These are phyloP conservation scores for Arbutus unedo DNA, from an alignment of 148 eudicot species.

Conservation along the genomic window DNA sequence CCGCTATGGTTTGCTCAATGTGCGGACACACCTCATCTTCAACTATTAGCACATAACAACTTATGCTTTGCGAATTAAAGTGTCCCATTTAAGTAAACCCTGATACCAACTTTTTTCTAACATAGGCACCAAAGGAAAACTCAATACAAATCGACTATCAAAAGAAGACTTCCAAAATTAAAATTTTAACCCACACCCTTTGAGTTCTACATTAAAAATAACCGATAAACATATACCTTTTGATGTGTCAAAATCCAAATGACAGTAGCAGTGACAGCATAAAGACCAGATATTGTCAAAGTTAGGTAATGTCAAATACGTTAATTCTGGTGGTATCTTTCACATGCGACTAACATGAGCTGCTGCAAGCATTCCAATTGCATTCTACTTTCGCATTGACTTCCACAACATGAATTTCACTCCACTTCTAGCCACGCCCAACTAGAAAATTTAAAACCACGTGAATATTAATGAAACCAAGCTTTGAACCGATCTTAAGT, in stretches of 20 bases:
- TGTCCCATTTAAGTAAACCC: too few species aligned
- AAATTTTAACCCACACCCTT: neutral
- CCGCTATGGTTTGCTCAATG: too few species aligned
- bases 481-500: neutral
- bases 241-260: neutral
- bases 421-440: conserved; percentile 6
- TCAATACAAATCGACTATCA: neutral
- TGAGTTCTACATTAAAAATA: neutral
- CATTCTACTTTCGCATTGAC: neutral
- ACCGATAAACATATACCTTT: neutral
- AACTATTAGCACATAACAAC: too few species aligned
- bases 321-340: neutral
- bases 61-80: too few species aligned
- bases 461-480: neutral
- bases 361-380: neutral
- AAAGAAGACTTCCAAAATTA: neutral
- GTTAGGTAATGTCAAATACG: neutral
- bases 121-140: neutral
- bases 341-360: neutral
- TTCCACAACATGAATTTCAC: conserved; percentile 10
- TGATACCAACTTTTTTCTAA: neutral
- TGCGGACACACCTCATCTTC: too few species aligned
- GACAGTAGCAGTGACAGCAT: neutral
- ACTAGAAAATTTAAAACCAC: conserved; percentile 2
- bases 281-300: neutral